A percentile compares a stretch with the other conserved stretches of the same genome.
Evolutionary conservation across 176 grass and related monocot genomes (phyloP).

Genomic region (Paspalum vaginatum): DNA sequence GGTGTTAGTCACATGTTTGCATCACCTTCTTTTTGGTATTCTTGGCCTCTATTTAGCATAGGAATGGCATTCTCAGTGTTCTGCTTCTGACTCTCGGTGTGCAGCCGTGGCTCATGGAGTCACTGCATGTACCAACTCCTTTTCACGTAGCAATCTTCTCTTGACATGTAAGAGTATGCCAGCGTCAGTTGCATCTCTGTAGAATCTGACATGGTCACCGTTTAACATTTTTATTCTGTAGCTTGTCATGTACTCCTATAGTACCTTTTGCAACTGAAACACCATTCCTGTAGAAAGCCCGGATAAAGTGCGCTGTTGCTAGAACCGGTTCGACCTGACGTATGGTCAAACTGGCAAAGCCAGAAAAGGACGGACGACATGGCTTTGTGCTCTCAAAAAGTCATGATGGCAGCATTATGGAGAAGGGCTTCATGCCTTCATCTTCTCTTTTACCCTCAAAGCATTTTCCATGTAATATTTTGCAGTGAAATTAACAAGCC

Average conservation of each 20-base stretch:
- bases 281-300: not conserved
- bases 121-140: no score
- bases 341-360: conserved; percentile 20
- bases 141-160: no score
- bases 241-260: not conserved
- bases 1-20: not conserved
- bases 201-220: not conserved
- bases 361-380: not conserved
- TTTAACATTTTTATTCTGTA: not conserved
- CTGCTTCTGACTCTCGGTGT: no score
- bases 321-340: not conserved
- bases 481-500: not conserved
- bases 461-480: not conserved
- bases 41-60: not conserved
- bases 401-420: conserved; percentile 30
- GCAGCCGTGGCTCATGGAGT: no score
- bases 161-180: no score
- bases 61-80: no score
- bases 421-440: not conserved
- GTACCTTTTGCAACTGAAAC: not conserved
- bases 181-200: not conserved
- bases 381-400: conserved; percentile 10
- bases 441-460: not conserved
- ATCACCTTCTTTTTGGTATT: not conserved
- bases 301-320: not conserved